These are phyloP conservation scores for Kwoniella mangroviensis DNA, from an alignment of 768 basidiomycete genomes.

Conservation along the genomic window DNA sequence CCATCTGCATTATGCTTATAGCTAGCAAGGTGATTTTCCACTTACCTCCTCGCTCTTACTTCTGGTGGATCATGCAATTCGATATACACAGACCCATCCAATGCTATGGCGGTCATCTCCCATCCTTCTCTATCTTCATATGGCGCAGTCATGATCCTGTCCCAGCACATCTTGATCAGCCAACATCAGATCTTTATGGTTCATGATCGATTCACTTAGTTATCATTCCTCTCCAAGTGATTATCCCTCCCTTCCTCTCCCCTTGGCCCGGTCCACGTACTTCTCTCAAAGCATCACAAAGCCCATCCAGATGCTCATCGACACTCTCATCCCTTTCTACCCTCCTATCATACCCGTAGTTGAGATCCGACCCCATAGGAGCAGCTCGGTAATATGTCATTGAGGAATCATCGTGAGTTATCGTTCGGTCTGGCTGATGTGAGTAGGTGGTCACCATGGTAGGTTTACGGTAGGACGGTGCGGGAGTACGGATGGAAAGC, in stretches of 20 bases:
- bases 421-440: constrained; percentile 49
- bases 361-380: constrained; percentile 51
- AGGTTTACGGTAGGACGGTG: constrained; percentile 44
- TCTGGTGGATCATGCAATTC: constrained; percentile 53
- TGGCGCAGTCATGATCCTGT: constrained; percentile 56
- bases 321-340: constrained; percentile 51
- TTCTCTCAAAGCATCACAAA: constrained; percentile 44
- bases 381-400: constrained; percentile 51
- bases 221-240: constrained; percentile 58
- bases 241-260: constrained; percentile 46
- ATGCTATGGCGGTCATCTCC: constrained; percentile 56
- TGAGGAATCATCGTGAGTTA: constrained; percentile 44
- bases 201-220: too few species aligned
- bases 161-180: too few species aligned
- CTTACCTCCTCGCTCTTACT: constrained; percentile 31
- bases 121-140: constrained; percentile 55
- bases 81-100: constrained; percentile 56
- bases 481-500: constrained; percentile 25
- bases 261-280: constrained; percentile 4
- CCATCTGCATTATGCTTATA: too few species aligned
- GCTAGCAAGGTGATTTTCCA: too few species aligned
- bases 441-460: constrained; percentile 55
- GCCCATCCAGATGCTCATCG: constrained; percentile 55
- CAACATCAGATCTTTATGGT: not conserved
- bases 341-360: constrained; percentile 49